phyloP scores from a whole-genome alignment of 2,329 filamentous ascomycete genomes.

The Westerdykella sp. region DNA sequence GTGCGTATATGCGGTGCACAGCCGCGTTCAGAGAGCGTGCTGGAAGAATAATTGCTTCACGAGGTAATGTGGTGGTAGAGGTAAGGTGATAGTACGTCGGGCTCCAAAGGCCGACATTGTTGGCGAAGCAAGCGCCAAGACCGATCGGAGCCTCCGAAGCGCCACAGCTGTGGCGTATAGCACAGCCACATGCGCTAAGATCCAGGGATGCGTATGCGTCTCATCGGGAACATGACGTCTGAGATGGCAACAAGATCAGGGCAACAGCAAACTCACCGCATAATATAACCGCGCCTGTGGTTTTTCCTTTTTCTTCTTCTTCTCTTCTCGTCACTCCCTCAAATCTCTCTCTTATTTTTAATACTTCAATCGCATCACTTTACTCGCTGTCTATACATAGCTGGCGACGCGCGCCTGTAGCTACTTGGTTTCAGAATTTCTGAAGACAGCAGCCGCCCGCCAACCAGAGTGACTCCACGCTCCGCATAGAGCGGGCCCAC shows the following conservation, averaged over 20 bases:
- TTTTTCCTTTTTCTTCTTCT: conserved; percentile 3
- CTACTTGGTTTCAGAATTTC: conserved; percentile 32
- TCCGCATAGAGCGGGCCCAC: conserved; percentile 4
- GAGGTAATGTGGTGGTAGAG: background rate
- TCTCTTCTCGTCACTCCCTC: conserved; percentile 9
- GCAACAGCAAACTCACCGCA: conserved; percentile 22
- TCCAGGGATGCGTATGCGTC: background rate
- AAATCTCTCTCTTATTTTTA: conserved; percentile 2
- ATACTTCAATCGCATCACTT: conserved; percentile 12
- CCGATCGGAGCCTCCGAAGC: background rate
- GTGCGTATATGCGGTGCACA: conserved; percentile 14
- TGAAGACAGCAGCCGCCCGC: conserved; percentile 18
- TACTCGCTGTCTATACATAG: conserved; percentile 27
- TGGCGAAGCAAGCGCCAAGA: background rate
- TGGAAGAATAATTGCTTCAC: conserved; percentile 9
- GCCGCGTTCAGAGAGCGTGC: conserved; percentile 23
- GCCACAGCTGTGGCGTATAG: conserved; percentile 10
- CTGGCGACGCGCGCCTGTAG: conserved; percentile 32
- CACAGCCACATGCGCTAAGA: conserved; percentile 1
- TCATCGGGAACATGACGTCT: conserved; percentile 14
- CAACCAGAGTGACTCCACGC: conserved; percentile 24
- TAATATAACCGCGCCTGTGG: conserved; percentile 13
- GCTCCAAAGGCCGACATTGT: background rate
- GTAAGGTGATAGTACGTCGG: conserved; percentile 1
- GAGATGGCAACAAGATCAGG: conserved; percentile 18